Percentiles rank a stretch among this genome's conserved stretches.
Conservation (phyloP, 2,329 filamentous ascomycete genomes). For the Periconia digitata region DNA sequence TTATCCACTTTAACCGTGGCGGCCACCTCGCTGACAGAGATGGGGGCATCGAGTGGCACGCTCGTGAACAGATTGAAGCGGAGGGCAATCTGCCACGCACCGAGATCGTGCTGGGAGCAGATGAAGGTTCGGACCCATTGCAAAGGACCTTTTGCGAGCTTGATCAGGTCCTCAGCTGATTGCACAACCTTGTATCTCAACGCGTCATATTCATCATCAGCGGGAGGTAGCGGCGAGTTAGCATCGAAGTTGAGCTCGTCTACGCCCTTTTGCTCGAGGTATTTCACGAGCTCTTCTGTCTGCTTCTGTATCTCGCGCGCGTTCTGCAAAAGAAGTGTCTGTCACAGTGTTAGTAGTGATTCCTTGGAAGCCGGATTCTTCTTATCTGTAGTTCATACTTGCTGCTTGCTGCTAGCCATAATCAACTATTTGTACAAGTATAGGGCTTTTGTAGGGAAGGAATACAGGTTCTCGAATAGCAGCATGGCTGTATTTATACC, state of each 20-base stretch:
- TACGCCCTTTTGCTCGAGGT: background rate
- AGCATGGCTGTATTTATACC: too few species aligned
- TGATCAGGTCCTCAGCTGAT: slow-evolving; percentile 20
- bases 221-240: background rate
- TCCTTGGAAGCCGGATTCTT: too few species aligned
- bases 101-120: slow-evolving; percentile 15
- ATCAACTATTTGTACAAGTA: too few species aligned
- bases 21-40: slow-evolving; percentile 13
- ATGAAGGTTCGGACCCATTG: slow-evolving; percentile 11
- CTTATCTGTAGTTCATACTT: too few species aligned
- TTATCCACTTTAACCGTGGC: slow-evolving; percentile 15
- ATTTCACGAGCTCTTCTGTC: background rate
- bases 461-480: too few species aligned
- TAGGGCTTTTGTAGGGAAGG: too few species aligned
- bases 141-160: slow-evolving; percentile 20
- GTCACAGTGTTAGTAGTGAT: too few species aligned
- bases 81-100: slow-evolving; percentile 21
- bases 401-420: too few species aligned
- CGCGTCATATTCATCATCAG: background rate
- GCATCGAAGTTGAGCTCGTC: background rate
- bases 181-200: slow-evolving; percentile 10
- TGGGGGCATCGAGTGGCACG: slow-evolving; percentile 12
- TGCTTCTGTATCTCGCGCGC: too few species aligned
- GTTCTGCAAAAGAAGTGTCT: too few species aligned
- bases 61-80: slow-evolving; percentile 20